phyloP scores from a whole-genome alignment of 2,329 filamentous ascomycete genomes.

The Fusarium albidum region DNA sequence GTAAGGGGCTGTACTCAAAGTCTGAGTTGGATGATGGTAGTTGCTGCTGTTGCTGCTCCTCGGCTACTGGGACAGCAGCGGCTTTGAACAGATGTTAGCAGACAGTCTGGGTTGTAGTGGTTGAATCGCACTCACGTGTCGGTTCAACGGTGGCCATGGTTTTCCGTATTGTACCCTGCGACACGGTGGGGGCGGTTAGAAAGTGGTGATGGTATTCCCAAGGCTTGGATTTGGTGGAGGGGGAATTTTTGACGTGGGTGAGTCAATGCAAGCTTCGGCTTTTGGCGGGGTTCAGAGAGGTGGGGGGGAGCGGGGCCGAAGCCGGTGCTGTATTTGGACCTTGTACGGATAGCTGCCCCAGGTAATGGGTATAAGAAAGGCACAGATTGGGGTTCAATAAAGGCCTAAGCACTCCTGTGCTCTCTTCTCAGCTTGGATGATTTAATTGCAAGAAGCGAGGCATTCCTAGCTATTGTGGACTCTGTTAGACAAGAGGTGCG shows the following conservation, averaged over 20 bases:
- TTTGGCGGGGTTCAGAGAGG: conserved; percentile 37
- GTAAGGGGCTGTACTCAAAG: conserved; percentile 42
- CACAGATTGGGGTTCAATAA: too few relatives aligned
- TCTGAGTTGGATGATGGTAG: conserved; percentile 24
- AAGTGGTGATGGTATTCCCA: conserved; percentile 35
- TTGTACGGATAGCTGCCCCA: too few relatives aligned
- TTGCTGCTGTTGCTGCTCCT: conserved; percentile 36
- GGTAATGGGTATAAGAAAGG: too few relatives aligned
- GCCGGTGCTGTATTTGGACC: too few relatives aligned
- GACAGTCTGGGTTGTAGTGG: too few relatives aligned
- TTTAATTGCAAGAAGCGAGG: too few relatives aligned
- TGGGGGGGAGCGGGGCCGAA: conserved; percentile 34
- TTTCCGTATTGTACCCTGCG: neutral
- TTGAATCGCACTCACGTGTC: conserved; percentile 14
- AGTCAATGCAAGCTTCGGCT: conserved; percentile 27
- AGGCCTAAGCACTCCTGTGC: too few relatives aligned
- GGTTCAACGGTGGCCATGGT: conserved; percentile 33
- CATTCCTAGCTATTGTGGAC: too few relatives aligned
- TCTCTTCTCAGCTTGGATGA: too few relatives aligned
- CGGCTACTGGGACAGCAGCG: conserved; percentile 24
- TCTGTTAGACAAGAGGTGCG: too few relatives aligned
- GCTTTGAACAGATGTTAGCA: neutral
- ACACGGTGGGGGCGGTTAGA: neutral
- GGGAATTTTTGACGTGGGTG: conserved; percentile 36
- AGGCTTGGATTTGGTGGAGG: conserved; percentile 27